A percentile compares a stretch with the other conserved stretches of the same genome.
Conservation (phyloP, 495 filamentous ascomycete genomes). For the Lineolata rhizophorae region DNA sequence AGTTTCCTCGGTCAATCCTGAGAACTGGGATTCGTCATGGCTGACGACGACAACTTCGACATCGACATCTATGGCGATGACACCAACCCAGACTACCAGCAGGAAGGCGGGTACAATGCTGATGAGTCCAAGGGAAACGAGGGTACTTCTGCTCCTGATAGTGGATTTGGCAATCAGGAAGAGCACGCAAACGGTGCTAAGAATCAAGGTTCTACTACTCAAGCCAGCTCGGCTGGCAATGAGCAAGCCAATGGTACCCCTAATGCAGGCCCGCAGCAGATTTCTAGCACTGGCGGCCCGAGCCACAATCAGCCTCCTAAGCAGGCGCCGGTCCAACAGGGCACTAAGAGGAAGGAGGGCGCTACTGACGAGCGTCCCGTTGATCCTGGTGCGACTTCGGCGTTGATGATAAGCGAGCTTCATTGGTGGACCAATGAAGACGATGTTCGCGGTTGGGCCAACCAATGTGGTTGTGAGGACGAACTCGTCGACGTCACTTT, state of each 20-base stretch:
- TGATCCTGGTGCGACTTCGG: conserved; percentile 64
- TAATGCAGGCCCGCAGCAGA: conserved; percentile 19
- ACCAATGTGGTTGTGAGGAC: conserved; percentile 49
- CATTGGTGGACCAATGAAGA: conserved; percentile 97
- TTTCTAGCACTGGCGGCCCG: conserved; percentile 26
- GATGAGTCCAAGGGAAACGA: conserved; percentile 6
- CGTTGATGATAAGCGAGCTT: conserved; percentile 67
- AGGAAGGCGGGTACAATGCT: no score
- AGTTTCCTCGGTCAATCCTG: no score
- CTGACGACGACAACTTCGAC: conserved; percentile 85
- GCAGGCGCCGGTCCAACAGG: conserved; percentile 25
- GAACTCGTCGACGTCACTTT: conserved; percentile 88
- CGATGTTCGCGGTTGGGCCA: conserved; percentile 75
- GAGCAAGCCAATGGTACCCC: not conserved
- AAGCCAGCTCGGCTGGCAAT: no score
- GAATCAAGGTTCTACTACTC: no score
- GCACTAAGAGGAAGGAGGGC: conserved; percentile 24
- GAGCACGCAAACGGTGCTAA: no score
- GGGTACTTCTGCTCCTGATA: conserved; percentile 1
- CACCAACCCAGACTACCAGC: conserved; percentile 20
- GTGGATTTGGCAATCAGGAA: no score
- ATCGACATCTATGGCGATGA: conserved; percentile 94
- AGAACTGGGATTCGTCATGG: conserved; percentile 53
- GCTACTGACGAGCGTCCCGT: conserved; percentile 47
- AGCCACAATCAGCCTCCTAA: conserved; percentile 21